Evolutionary conservation across 2,329 filamentous ascomycete species (phyloP).

Genomic region (Fusarium virguliforme): DNA sequence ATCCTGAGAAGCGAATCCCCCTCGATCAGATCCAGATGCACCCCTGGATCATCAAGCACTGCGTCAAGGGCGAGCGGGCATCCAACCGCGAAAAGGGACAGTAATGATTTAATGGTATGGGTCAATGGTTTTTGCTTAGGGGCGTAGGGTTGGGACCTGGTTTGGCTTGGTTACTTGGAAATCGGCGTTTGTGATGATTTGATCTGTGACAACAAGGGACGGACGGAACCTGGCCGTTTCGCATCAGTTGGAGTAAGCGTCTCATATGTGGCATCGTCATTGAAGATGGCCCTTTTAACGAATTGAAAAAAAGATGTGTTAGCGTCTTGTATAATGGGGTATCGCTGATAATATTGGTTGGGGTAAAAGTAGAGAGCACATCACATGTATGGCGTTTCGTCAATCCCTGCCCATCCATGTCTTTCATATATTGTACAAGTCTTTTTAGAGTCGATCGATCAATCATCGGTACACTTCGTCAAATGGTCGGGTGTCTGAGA

Average conservation of each 20-base stretch:
- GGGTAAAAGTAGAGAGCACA: conserved; percentile 38
- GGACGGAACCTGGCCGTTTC: conserved; percentile 43
- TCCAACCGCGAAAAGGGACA: conserved; percentile 65
- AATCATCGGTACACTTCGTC: conserved; percentile 91
- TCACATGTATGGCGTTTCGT: conserved; percentile 19
- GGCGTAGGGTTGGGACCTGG: neutral
- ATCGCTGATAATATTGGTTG: conserved; percentile 48
- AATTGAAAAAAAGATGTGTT: conserved; percentile 38
- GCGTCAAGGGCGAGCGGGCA: conserved; percentile 75
- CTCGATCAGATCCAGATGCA: conserved; percentile 91
- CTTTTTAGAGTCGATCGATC: conserved; percentile 9
- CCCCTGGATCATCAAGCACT: conserved; percentile 98
- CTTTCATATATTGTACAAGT: conserved; percentile 47
- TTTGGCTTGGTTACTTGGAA: neutral
- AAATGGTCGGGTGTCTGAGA: conserved; percentile 93
- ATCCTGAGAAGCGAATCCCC: conserved; percentile 93
- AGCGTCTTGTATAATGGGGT: conserved; percentile 40
- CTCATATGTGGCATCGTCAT: conserved; percentile 44
- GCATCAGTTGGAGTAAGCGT: conserved; percentile 54
- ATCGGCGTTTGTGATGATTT: conserved; percentile 45
- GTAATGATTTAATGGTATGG: conserved; percentile 45
- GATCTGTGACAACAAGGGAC: conserved; percentile 32
- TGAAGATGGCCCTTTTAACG: conserved; percentile 17
- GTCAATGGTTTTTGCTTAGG: neutral
- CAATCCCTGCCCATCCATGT: conserved; percentile 20